Conservation (phyloP, 768 basidiomycete species). For the Dioszegia aurantiaca region DNA sequence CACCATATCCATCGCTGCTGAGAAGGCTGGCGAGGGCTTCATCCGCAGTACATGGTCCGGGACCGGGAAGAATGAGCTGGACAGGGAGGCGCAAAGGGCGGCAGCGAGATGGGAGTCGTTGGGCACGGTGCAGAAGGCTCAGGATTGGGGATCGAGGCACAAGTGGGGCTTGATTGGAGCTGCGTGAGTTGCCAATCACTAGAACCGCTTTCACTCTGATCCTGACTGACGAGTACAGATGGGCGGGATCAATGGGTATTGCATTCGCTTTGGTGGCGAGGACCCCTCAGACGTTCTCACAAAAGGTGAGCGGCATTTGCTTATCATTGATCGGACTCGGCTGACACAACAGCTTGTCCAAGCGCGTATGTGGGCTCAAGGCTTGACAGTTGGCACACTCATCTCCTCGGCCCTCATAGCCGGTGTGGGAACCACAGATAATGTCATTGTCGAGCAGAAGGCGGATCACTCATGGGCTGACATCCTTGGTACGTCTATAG, state of each 20-base stretch:
- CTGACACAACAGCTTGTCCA: conserved; percentile 42
- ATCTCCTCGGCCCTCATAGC: conserved; percentile 42
- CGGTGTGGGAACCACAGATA: conserved; percentile 31
- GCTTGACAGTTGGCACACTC: conserved; percentile 45
- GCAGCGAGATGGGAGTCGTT: conserved; percentile 36
- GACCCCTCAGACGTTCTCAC: conserved; percentile 42
- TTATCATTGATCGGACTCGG: background rate
- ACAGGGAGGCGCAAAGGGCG: conserved; percentile 27
- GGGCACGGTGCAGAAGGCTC: conserved; percentile 30
- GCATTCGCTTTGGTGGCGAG: conserved; percentile 43
- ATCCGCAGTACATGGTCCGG: conserved; percentile 41
- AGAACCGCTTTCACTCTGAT: background rate
- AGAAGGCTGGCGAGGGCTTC: conserved; percentile 48
- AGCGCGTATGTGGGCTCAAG: conserved; percentile 52
- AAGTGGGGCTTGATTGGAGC: conserved; percentile 47
- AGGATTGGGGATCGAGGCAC: conserved; percentile 43
- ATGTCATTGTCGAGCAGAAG: conserved; percentile 5
- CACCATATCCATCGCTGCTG: conserved; percentile 39
- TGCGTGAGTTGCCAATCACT: conserved; percentile 27
- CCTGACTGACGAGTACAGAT: conserved; percentile 21
- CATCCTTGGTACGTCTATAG: conserved; percentile 42
- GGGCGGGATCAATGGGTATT: conserved; percentile 45
- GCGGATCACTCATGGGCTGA: conserved; percentile 48
- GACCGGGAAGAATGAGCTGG: conserved; percentile 39
- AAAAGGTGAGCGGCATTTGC: conserved; percentile 36